phyloP scores from a whole-genome alignment of 1,139 yeast species.

The Debaryomyces sp. region DNA sequence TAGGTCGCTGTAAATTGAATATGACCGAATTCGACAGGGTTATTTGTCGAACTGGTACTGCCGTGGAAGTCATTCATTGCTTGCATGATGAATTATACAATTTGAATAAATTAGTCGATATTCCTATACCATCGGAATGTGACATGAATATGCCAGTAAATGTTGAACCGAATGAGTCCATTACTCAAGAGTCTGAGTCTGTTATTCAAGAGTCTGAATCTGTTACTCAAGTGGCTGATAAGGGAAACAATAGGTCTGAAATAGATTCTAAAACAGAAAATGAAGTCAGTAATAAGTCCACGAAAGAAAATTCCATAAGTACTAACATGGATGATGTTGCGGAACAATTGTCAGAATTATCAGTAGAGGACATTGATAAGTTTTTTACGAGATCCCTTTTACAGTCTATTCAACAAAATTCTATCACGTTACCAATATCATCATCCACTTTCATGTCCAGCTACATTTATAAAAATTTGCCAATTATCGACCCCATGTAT shows the following conservation, averaged over 20 bases:
- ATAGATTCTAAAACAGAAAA: conserved; percentile 8
- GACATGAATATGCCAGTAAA: conserved; percentile 24
- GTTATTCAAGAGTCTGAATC: conserved; percentile 13
- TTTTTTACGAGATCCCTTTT: conserved; percentile 69
- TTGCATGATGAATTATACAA: conserved; percentile 55
- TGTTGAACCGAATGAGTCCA: conserved; percentile 15
- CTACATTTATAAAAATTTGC: conserved; percentile 71
- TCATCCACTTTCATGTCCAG: conserved; percentile 78
- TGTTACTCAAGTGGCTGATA: conserved; percentile 14
- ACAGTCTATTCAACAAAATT: conserved; percentile 65
- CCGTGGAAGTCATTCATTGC: conserved; percentile 63
- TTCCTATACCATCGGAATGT: conserved; percentile 42
- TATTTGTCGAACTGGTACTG: conserved; percentile 64
- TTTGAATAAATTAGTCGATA: conserved; percentile 47
- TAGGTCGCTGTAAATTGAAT: conserved; percentile 67
- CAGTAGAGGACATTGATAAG: conserved; percentile 74
- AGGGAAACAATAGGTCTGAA: conserved; percentile 8
- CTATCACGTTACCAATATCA: conserved; percentile 59
- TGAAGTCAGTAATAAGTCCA: conserved; percentile 1
- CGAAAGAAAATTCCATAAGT: conserved; percentile 2
- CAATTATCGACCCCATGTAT: conserved; percentile 50
- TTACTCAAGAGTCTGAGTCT: conserved; percentile 15
- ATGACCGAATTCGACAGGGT: conserved; percentile 46
- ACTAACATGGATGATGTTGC: conserved; percentile 22
- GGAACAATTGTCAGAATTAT: conserved; percentile 40